Evolutionary conservation across 768 basidiomycete species (phyloP).

Genomic region (Boletus rex-veris): DNA sequence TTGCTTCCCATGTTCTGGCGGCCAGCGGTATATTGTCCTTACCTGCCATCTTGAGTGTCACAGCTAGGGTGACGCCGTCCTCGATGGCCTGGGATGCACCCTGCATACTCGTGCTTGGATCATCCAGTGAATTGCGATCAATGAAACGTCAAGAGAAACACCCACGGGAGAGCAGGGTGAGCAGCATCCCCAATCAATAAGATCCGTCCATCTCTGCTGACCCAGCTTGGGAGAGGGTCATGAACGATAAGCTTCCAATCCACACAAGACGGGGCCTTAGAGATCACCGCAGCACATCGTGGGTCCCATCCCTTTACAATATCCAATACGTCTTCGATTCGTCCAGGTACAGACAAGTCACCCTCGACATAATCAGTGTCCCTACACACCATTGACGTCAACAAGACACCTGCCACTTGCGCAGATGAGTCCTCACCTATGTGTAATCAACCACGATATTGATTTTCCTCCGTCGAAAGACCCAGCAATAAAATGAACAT

Average conservation of each 20-base stretch:
- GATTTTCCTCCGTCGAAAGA: conserved; percentile 11
- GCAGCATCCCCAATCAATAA: conserved; percentile 29
- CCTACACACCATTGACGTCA: conserved; percentile 6
- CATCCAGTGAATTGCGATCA: neutral
- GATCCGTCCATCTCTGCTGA: conserved; percentile 24
- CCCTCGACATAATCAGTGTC: conserved; percentile 21
- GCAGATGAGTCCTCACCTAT: conserved; percentile 10
- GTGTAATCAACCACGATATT: conserved; percentile 23
- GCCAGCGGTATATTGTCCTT: conserved; percentile 5
- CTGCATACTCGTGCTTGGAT: conserved; percentile 20
- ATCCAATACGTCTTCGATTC: conserved; percentile 21
- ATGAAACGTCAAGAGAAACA: neutral
- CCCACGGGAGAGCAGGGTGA: conserved; percentile 31
- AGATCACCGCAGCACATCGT: conserved; percentile 22
- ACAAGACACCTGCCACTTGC: neutral
- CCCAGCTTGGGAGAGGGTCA: conserved; percentile 36
- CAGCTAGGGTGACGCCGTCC: conserved; percentile 36
- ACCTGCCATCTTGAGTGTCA: conserved; percentile 18
- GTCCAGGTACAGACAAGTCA: conserved; percentile 19
- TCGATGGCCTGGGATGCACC: conserved; percentile 43
- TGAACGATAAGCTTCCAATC: conserved; percentile 43
- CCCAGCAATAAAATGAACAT: conserved; percentile 21
- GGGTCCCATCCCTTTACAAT: conserved; percentile 25
- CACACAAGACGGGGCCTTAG: conserved; percentile 25
- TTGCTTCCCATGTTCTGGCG: conserved; percentile 13